Percentiles rank a stretch among this genome's conserved stretches.
Conservation (phyloP, 2,329 filamentous ascomycete species). For the Phialemonium atrogriseum region DNA sequence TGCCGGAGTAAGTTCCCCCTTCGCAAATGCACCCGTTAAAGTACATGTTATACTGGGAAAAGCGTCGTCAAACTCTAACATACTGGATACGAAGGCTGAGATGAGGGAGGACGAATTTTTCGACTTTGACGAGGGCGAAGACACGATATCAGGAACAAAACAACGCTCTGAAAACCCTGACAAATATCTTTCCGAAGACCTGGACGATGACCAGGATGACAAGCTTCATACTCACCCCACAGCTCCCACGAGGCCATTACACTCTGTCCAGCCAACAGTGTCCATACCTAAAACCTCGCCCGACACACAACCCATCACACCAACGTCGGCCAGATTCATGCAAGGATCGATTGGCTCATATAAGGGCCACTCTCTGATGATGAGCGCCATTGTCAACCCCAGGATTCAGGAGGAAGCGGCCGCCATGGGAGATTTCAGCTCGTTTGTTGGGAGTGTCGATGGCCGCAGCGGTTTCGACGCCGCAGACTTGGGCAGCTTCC, state of each 20-base stretch:
- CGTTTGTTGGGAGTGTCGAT: slow-evolving; percentile 33
- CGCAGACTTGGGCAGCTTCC: slow-evolving; percentile 18
- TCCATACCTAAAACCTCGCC: too few species aligned
- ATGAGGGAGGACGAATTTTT: slow-evolving; percentile 10
- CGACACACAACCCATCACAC: too few species aligned
- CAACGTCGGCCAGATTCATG: too few species aligned
- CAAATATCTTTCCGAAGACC: slow-evolving; percentile 13
- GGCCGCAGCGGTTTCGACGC: slow-evolving; percentile 20
- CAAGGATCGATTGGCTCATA: slow-evolving; percentile 27
- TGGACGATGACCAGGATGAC: slow-evolving; percentile 8
- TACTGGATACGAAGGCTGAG: too few species aligned
- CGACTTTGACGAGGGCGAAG: slow-evolving; percentile 14
- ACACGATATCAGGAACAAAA: not conserved
- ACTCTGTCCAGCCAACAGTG: too few species aligned
- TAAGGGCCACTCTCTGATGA: slow-evolving; percentile 26
- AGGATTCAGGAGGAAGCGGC: slow-evolving; percentile 28
- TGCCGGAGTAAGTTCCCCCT: not conserved
- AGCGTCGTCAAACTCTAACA: too few species aligned
- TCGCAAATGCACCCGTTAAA: too few species aligned
- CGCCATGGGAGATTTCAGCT: slow-evolving; percentile 25
- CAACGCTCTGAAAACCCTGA: slow-evolving; percentile 1
- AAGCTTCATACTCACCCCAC: too few species aligned
- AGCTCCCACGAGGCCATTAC: slow-evolving; percentile 2
- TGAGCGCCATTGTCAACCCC: slow-evolving; percentile 28
- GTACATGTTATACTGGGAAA: too few species aligned